Evolutionary conservation across 805 yeast genomes (phyloP).

Genomic region (Clavispora phyllophila): DNA sequence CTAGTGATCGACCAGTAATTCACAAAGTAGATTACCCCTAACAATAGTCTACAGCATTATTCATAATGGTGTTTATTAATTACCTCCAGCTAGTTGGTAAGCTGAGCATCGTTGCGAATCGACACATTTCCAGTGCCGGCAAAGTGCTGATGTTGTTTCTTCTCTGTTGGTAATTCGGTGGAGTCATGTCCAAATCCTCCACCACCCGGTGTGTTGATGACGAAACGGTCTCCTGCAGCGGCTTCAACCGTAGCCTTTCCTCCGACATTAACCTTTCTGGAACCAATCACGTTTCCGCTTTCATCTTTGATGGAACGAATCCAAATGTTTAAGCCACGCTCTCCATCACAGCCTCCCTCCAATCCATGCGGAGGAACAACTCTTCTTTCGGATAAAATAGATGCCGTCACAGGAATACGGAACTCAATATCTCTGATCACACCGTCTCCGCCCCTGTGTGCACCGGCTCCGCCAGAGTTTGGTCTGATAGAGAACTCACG

Average conservation of each 20-base stretch:
- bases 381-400: conserved; percentile 78
- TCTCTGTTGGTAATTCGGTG: not conserved
- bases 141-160: conserved; percentile 18
- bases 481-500: conserved; percentile 14
- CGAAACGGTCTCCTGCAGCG: conserved; percentile 37
- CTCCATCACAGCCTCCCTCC: conserved; percentile 74
- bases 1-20: no score
- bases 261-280: conserved; percentile 16
- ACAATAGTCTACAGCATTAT: no score
- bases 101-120: conserved; percentile 28
- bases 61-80: no score
- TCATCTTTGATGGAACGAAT: conserved; percentile 15
- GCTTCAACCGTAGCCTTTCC: conserved; percentile 19
- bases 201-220: conserved; percentile 40
- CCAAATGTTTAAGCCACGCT: conserved; percentile 52
- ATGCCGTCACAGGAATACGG: conserved; percentile 15
- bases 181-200: conserved; percentile 34
- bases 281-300: conserved; percentile 18
- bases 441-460: conserved; percentile 14
- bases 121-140: conserved; percentile 35
- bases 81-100: conserved; percentile 36
- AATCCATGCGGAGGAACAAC: conserved; percentile 83
- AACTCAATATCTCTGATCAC: conserved; percentile 17
- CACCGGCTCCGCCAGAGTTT: conserved; percentile 14
- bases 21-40: no score